Conservation (phyloP, 78 protist species). For the Dictyostelium intermedium region DNA sequence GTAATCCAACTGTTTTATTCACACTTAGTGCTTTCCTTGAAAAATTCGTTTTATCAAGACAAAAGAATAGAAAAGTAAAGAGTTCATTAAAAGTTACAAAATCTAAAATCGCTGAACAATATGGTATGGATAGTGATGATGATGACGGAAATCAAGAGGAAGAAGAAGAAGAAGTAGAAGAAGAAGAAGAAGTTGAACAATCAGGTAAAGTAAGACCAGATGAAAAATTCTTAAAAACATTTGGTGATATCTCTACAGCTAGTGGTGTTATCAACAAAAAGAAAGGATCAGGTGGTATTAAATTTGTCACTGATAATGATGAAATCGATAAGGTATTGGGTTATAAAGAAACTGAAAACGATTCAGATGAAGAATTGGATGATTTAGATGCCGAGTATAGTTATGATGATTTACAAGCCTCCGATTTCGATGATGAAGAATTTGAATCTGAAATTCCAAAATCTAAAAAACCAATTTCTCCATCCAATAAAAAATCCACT, state of each 20-base stretch:
- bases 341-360: not conserved
- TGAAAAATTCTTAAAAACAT: slow-evolving; percentile 36
- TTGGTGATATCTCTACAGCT: not conserved
- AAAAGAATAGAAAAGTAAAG: not conserved
- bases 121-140: not conserved
- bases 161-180: not conserved
- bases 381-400: slow-evolving; percentile 46
- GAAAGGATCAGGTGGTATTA: not conserved
- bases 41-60: slow-evolving; percentile 71
- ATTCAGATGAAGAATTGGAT: slow-evolving; percentile 4
- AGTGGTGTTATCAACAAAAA: not conserved
- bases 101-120: not conserved
- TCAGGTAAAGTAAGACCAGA: not conserved
- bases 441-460: slow-evolving; percentile 2
- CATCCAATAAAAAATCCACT: not conserved
- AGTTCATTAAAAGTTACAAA: slow-evolving; percentile 25
- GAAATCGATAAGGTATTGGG: slow-evolving; percentile 47
- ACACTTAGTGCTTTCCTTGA: slow-evolving; percentile 60
- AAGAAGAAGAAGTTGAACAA: not conserved
- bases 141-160: not conserved
- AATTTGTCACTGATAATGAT: slow-evolving; percentile 11
- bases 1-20: slow-evolving; percentile 81
- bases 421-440: slow-evolving; percentile 69
- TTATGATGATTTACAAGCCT: slow-evolving; percentile 44
- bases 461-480: not conserved